These are phyloP conservation scores for Phytophthora boehmeriae DNA, from an alignment of 352 stramenopile species.

Conservation along the genomic window DNA sequence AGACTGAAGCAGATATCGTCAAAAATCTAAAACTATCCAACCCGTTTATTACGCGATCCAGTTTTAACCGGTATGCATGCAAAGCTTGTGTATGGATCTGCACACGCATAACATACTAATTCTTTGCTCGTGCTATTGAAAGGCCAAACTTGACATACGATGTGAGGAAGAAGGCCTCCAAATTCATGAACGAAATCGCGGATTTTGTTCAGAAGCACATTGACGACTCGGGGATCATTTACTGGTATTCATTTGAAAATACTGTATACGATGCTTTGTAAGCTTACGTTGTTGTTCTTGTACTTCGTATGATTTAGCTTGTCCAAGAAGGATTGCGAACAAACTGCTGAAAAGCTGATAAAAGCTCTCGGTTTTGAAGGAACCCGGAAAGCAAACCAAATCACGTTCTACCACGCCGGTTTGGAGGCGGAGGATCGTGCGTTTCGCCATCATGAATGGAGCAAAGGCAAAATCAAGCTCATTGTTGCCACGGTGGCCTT, in stretches of 20 bases:
- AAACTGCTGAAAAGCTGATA: constrained; percentile 80
- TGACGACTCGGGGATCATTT: constrained; percentile 91
- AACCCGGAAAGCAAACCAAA: constrained; percentile 67
- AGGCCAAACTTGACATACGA: constrained; percentile 88
- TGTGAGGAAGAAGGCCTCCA: constrained; percentile 77
- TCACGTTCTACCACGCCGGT: constrained; percentile 87
- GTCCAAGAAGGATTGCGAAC: constrained; percentile 90
- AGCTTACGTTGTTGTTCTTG: background rate
- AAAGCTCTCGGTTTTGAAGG: constrained; percentile 79
- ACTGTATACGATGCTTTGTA: constrained; percentile 4
- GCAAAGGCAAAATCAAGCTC: constrained; percentile 90
- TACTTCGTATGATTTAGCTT: constrained; percentile 52
- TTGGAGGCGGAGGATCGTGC: constrained; percentile 79
- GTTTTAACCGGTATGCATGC: constrained; percentile 77
- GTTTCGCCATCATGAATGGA: constrained; percentile 85
- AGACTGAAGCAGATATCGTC: constrained; percentile 86
- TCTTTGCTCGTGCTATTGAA: background rate
- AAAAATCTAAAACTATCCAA: constrained; percentile 74
- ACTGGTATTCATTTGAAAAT: constrained; percentile 56
- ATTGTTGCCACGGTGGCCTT: constrained; percentile 90
- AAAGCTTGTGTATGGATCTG: background rate
- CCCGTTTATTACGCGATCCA: constrained; percentile 83
- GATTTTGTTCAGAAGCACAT: constrained; percentile 80
- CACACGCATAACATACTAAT: constrained; percentile 15
- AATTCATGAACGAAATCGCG: constrained; percentile 84